These are phyloP conservation scores for Yarrowia divulgata DNA, from an alignment of 805 yeast genomes.

Conservation along the genomic window DNA sequence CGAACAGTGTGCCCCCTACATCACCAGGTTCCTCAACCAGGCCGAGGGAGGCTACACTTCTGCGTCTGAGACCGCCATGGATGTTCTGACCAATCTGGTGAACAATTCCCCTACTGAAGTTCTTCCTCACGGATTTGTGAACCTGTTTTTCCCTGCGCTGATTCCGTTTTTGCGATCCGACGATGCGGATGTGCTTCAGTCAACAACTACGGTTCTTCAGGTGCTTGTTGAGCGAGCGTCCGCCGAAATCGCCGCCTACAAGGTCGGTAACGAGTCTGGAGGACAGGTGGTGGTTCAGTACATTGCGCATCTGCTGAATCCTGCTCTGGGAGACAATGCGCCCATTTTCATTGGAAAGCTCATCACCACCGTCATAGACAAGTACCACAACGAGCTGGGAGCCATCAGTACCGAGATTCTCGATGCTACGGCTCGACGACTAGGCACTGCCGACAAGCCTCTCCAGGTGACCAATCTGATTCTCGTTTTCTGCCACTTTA, in stretches of 20 bases:
- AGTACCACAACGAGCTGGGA: constrained; percentile 55
- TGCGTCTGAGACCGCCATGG: constrained; percentile 30
- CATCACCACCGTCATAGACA: constrained; percentile 64
- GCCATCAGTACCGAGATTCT: constrained; percentile 62
- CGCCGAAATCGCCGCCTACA: constrained; percentile 41
- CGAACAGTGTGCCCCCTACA: constrained; percentile 37
- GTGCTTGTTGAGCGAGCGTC: constrained; percentile 48
- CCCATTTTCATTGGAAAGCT: constrained; percentile 79
- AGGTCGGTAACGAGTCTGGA: constrained; percentile 54
- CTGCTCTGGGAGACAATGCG: constrained; percentile 77
- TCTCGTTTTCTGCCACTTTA: constrained; percentile 75
- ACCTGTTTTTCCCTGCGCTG: constrained; percentile 26
- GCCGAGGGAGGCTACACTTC: constrained; percentile 37
- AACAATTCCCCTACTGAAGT: constrained; percentile 7
- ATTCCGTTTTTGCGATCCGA: constrained; percentile 28
- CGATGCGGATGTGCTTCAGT: constrained; percentile 52
- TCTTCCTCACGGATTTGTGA: constrained; percentile 26
- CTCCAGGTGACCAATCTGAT: constrained; percentile 79
- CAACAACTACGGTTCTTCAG: constrained; percentile 60
- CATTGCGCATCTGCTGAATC: constrained; percentile 72
- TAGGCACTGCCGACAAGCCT: constrained; percentile 70
- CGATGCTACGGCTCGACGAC: constrained; percentile 72
- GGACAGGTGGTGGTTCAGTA: constrained; percentile 65
- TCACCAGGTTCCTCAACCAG: constrained; percentile 26
- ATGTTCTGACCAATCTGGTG: constrained; percentile 21